Evolutionary conservation across 345 rosid species (phyloP).

Genomic region (Dovyalis caffra): DNA sequence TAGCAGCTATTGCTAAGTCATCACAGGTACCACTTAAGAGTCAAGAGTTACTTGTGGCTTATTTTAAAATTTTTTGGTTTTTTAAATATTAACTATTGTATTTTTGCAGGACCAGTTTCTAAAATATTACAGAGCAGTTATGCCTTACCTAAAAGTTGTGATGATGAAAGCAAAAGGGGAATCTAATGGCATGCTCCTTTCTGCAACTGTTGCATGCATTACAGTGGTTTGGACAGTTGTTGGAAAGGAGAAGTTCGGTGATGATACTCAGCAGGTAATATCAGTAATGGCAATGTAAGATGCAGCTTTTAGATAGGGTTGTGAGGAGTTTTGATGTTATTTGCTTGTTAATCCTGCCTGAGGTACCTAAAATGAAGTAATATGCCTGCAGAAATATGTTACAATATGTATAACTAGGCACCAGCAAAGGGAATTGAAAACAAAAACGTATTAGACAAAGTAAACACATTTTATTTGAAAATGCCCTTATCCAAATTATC

Average conservation of each 20-base stretch:
- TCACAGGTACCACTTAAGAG: not conserved
- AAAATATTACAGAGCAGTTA: constrained; percentile 32
- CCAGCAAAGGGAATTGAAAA: too few species aligned
- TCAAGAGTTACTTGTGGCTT: not conserved
- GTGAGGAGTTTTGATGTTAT: not conserved
- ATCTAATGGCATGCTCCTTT: not conserved
- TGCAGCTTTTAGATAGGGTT: not conserved
- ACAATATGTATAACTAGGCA: too few species aligned
- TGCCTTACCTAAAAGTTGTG: constrained; percentile 30
- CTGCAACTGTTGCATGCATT: constrained; percentile 1
- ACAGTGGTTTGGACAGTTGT: not conserved
- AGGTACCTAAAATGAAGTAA: too few species aligned
- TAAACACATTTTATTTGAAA: too few species aligned
- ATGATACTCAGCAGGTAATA: constrained; percentile 5
- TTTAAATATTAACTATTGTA: not conserved
- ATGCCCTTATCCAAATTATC: too few species aligned
- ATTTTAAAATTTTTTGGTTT: too few species aligned
- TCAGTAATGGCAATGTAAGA: not conserved
- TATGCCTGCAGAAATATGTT: too few species aligned
- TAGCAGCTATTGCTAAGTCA: constrained; percentile 7
- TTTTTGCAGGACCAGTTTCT: constrained; percentile 9
- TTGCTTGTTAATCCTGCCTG: too few species aligned
- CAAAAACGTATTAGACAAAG: too few species aligned
- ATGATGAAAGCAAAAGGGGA: constrained; percentile 21
- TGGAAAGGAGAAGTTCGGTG: constrained; percentile 2